These are phyloP conservation scores for Colletotrichum somersetense DNA, from an alignment of 2,329 filamentous ascomycete species.

Conservation along the genomic window DNA sequence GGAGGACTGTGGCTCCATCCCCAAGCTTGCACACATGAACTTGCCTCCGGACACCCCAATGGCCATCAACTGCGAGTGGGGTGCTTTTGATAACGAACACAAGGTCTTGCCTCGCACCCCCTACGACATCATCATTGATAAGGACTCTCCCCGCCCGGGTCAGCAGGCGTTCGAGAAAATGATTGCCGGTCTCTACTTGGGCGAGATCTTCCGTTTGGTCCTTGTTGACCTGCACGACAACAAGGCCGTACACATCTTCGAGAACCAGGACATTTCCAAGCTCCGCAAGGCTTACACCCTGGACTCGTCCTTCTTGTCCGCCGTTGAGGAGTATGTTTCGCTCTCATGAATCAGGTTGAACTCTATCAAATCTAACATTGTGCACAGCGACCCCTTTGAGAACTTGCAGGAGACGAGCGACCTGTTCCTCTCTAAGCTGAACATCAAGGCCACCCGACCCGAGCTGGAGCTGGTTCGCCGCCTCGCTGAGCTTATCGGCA, in stretches of 20 bases:
- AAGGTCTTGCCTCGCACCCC: slow-evolving; percentile 85
- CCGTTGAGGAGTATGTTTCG: slow-evolving; percentile 84
- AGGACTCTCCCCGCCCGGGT: slow-evolving; percentile 90
- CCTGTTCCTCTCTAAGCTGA: slow-evolving; percentile 81
- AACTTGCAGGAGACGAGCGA: slow-evolving; percentile 92
- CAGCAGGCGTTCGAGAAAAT: slow-evolving; percentile 99
- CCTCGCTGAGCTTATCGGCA: slow-evolving; percentile 93
- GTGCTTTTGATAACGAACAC: slow-evolving; percentile 95
- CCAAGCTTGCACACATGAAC: slow-evolving; percentile 93
- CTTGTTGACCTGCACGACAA: slow-evolving; percentile 88
- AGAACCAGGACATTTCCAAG: slow-evolving; percentile 82
- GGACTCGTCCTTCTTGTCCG: slow-evolving; percentile 92
- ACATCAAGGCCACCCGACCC: slow-evolving; percentile 76
- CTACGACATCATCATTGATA: slow-evolving; percentile 90
- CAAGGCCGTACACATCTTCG: slow-evolving; percentile 81
- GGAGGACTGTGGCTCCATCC: slow-evolving; percentile 90
- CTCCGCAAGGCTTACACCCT: slow-evolving; percentile 90
- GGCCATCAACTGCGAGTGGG: slow-evolving; percentile 98
- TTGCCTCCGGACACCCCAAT: slow-evolving; percentile 86
- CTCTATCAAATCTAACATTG: slow-evolving; percentile 35
- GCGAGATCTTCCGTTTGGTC: slow-evolving; percentile 92
- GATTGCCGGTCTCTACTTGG: slow-evolving; percentile 94
- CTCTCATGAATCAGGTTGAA: neutral
- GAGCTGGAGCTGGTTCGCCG: slow-evolving; percentile 92
- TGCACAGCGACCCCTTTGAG: slow-evolving; percentile 85